A percentile compares a stretch with the other conserved stretches of the same genome.
Evolutionary conservation across 768 basidiomycete genomes (phyloP).

Genomic region (Amanita inopinata): DNA sequence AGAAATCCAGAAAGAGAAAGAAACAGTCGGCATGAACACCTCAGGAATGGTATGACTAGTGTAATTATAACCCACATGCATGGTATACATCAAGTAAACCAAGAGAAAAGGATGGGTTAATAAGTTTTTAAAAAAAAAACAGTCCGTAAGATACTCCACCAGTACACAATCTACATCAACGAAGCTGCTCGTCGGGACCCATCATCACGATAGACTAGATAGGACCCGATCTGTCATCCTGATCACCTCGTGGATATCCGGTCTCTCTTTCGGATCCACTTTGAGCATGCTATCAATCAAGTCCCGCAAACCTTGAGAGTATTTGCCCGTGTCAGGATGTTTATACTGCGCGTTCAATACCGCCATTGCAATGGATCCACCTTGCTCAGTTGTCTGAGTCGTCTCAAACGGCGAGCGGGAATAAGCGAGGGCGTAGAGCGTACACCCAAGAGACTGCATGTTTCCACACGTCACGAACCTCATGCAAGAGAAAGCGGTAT

Average conservation of each 20-base stretch:
- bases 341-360: slow-evolving; percentile 90
- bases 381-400: slow-evolving; percentile 83
- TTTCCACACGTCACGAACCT: neutral
- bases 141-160: neutral
- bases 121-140: too few species aligned
- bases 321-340: slow-evolving; percentile 70
- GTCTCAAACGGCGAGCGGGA: slow-evolving; percentile 96
- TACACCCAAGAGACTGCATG: slow-evolving; percentile 84
- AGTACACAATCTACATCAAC: neutral
- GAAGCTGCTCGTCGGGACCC: slow-evolving; percentile 6
- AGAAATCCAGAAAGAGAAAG: slow-evolving; percentile 11
- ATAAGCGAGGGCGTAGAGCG: slow-evolving; percentile 90
- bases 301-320: slow-evolving; percentile 73
- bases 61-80: too few species aligned
- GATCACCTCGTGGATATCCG: slow-evolving; percentile 80
- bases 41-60: too few species aligned
- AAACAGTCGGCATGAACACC: neutral
- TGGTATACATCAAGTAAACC: too few species aligned
- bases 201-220: slow-evolving; percentile 34
- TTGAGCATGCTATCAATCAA: slow-evolving; percentile 83
- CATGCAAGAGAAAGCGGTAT: neutral
- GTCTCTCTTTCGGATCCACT: slow-evolving; percentile 72
- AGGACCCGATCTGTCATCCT: slow-evolving; percentile 54
- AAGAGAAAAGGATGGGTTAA: neutral
- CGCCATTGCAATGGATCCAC: slow-evolving; percentile 96